Evolutionary conservation across 345 rosid genomes (phyloP).

Genomic region (Gossypium longicalyx): DNA sequence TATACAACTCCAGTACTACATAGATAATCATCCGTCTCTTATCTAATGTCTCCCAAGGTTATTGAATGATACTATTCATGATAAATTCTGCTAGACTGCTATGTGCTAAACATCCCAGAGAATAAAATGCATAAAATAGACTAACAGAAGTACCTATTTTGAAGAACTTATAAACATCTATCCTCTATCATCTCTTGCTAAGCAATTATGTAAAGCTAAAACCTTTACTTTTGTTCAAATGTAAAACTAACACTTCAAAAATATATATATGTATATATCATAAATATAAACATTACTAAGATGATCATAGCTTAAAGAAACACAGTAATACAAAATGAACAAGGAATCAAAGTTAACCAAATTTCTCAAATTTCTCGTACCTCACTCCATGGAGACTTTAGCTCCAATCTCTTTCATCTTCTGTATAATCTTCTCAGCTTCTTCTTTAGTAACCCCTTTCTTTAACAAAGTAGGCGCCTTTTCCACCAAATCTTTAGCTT

Average conservation of each 20-base stretch:
- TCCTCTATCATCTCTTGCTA: background rate
- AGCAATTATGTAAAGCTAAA: background rate
- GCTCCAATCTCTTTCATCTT: constrained; percentile 89
- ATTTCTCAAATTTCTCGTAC: constrained; percentile 5
- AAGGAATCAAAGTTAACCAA: background rate
- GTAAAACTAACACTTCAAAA: background rate
- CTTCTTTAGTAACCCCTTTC: constrained; percentile 89
- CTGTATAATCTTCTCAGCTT: constrained; percentile 73
- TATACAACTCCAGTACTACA: background rate
- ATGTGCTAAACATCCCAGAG: background rate
- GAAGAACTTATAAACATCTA: background rate
- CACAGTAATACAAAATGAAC: background rate
- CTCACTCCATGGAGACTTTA: constrained; percentile 78
- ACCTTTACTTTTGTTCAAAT: too few species aligned
- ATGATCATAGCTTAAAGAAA: background rate
- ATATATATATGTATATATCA: background rate
- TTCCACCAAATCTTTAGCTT: constrained; percentile 97
- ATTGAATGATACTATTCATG: background rate
- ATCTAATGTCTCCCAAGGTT: background rate
- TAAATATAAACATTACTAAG: background rate
- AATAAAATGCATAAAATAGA: background rate
- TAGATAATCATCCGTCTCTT: background rate
- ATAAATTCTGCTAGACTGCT: background rate
- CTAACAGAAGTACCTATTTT: background rate
- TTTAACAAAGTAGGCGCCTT: constrained; percentile 75